Evolutionary conservation across 805 yeast genomes (phyloP).

Genomic region (Saccharomycopsis synnaedendra): DNA sequence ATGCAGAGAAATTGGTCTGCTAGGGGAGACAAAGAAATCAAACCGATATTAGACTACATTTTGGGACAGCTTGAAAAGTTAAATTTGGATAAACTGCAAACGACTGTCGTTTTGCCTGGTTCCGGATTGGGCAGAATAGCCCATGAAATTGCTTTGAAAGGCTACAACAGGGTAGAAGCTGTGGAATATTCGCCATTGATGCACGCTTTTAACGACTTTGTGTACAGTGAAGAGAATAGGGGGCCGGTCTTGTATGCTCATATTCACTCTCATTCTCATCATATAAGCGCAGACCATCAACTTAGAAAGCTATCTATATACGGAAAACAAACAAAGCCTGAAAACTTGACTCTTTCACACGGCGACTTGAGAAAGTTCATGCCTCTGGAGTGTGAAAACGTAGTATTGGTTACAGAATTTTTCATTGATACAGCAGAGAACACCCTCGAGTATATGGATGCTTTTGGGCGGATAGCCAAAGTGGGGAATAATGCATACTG

Average conservation of each 20-base stretch:
- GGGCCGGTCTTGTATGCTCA: slow-evolving; percentile 33
- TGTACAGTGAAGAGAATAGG: slow-evolving; percentile 26
- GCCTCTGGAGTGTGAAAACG: slow-evolving; percentile 20
- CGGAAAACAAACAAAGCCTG: slow-evolving; percentile 29
- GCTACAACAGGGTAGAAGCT: slow-evolving; percentile 46
- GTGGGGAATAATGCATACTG: slow-evolving; percentile 37
- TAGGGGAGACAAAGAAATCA: slow-evolving; percentile 35
- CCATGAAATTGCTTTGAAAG: slow-evolving; percentile 38
- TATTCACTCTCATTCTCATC: slow-evolving; percentile 62
- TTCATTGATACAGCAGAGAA: slow-evolving; percentile 92
- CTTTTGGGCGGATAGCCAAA: slow-evolving; percentile 37
- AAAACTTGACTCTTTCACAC: slow-evolving; percentile 34
- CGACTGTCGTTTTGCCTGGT: slow-evolving; percentile 70
- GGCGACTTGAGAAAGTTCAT: slow-evolving; percentile 55
- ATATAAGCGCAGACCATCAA: slow-evolving; percentile 37
- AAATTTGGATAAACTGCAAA: slow-evolving; percentile 24
- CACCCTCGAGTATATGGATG: slow-evolving; percentile 59
- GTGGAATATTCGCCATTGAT: slow-evolving; percentile 69
- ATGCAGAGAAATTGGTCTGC: slow-evolving; percentile 67
- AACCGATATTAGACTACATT: slow-evolving; percentile 45
- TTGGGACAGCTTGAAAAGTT: slow-evolving; percentile 26
- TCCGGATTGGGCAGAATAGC: slow-evolving; percentile 78
- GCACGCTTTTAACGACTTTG: slow-evolving; percentile 56
- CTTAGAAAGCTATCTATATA: slow-evolving; percentile 27
- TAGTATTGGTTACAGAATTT: slow-evolving; percentile 57